Conservation (phyloP, 768 basidiomycete genomes). For the Auricularia auricula-judae region DNA sequence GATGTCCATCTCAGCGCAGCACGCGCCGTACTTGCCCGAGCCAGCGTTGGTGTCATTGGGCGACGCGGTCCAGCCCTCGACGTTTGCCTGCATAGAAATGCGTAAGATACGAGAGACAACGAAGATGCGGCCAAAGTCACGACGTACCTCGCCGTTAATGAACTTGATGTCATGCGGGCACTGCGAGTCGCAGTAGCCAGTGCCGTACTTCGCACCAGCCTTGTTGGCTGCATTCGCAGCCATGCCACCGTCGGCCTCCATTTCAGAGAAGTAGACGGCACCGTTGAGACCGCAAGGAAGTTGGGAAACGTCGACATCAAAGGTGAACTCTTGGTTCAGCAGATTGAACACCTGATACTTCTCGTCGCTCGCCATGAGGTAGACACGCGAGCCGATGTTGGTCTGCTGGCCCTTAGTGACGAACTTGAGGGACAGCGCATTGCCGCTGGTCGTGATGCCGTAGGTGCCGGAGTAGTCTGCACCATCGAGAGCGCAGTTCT, state of each 20-base stretch:
- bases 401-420: constrained; percentile 15
- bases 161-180: constrained; percentile 51
- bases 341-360: constrained; percentile 40
- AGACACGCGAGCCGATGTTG: constrained; percentile 28
- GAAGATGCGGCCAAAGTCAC: neutral
- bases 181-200: constrained; percentile 55
- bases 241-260: constrained; percentile 39
- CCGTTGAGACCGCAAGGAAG: constrained; percentile 52
- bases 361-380: constrained; percentile 35
- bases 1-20: constrained; percentile 25
- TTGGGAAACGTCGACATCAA: constrained; percentile 48
- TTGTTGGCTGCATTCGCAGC: constrained; percentile 38
- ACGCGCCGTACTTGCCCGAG: constrained; percentile 18
- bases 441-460: constrained; percentile 23
- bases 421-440: constrained; percentile 22
- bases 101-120: neutral
- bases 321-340: constrained; percentile 46
- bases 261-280: constrained; percentile 48
- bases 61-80: constrained; percentile 17
- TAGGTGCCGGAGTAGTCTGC: constrained; percentile 24
- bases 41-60: constrained; percentile 24
- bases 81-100: constrained; percentile 15
- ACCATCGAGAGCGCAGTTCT: constrained; percentile 18
- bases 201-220: constrained; percentile 50
- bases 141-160: constrained; percentile 40